Percentiles rank a stretch among this genome's conserved stretches.
phyloP scores from a whole-genome alignment of 257 asterid species.

The Thymus quinquecostatus region DNA sequence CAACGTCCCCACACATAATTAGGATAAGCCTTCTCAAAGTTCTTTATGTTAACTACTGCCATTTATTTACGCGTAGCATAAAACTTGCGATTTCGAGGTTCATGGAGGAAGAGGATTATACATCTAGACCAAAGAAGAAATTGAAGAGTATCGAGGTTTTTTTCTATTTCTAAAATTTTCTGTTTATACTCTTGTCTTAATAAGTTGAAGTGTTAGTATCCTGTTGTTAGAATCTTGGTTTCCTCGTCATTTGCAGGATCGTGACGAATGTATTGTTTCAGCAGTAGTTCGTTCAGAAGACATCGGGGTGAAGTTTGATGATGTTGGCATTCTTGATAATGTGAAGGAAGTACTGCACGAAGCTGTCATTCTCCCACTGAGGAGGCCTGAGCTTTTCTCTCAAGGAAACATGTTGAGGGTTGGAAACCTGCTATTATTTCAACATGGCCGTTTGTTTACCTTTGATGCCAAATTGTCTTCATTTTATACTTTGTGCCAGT shows the following conservation, averaged over 20 bases:
- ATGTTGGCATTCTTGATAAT: slow-evolving; percentile 75
- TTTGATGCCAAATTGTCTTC: not conserved
- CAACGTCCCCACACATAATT: no score
- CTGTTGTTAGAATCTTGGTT: no score
- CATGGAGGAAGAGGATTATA: slow-evolving; percentile 48
- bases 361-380: no score
- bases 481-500: slow-evolving; percentile 33
- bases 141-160: slow-evolving; percentile 55
- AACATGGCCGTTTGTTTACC: no score
- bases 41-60: not conserved
- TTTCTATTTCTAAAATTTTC: slow-evolving; percentile 7
- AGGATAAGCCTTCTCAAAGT: not conserved
- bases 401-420: slow-evolving; percentile 66
- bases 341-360: no score
- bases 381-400: slow-evolving; percentile 41
- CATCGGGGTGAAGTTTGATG: slow-evolving; percentile 68
- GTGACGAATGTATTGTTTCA: slow-evolving; percentile 50
- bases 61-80: slow-evolving; percentile 43
- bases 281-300: slow-evolving; percentile 71
- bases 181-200: not conserved
- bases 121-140: slow-evolving; percentile 38
- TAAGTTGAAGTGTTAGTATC: not conserved
- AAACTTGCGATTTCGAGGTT: slow-evolving; percentile 61
- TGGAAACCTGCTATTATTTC: slow-evolving; percentile 13
- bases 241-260: slow-evolving; percentile 40